Evolutionary conservation across 2,329 filamentous ascomycete species (phyloP), one percentile per base, ranked within the genome.

Genomic region (Nigrospora sphaerica): DNA sequence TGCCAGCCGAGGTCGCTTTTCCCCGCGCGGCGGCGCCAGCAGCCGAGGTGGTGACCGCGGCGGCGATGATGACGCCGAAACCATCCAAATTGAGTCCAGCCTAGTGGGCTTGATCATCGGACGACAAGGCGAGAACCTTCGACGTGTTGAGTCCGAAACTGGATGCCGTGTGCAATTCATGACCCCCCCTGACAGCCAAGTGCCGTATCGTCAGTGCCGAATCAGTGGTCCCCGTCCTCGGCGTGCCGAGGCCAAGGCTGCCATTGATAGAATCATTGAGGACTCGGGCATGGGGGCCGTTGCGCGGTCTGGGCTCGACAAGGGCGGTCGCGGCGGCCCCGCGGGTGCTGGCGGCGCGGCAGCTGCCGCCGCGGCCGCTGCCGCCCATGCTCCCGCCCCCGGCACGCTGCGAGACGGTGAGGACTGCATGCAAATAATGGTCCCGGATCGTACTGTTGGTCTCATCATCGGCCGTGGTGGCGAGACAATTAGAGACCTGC

Each of bases 381-480:
- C 51, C 18, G 48, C 47, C 19, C 49, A 36, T 40, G 48, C 48
- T 39, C 51, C 54, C 12, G 50, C 44, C 17, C 57, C 60, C 12
- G 69, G 75, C 44, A 74, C 78, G 38, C 72, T 87, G 49, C 81
- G 85, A 50, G 87, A 92, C 49, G 87, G 85, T 49, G 90, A 95
- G 64, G 86, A 92, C 56, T 88, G 83, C 60, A 83, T 90, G 62
- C 88, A 95, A 66, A 95, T 95, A 58, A 93, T 95, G 87, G 90
- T 95, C 16, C 90, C 90, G 40, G 90, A 95, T 68, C 85, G 89
- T 58, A 95, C 90, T 10, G 90, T 95, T 49, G 90, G 90, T 44
- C 74, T 95, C 39, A 95, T 95, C 57, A 95, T 95, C 61, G 90
- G 90, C n/a, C 86, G 90, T 55, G 88, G 88, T 36, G 90, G 90